These are phyloP conservation scores for Gentiana straminea DNA, from an alignment of 257 asterid species.

Conservation along the genomic window DNA sequence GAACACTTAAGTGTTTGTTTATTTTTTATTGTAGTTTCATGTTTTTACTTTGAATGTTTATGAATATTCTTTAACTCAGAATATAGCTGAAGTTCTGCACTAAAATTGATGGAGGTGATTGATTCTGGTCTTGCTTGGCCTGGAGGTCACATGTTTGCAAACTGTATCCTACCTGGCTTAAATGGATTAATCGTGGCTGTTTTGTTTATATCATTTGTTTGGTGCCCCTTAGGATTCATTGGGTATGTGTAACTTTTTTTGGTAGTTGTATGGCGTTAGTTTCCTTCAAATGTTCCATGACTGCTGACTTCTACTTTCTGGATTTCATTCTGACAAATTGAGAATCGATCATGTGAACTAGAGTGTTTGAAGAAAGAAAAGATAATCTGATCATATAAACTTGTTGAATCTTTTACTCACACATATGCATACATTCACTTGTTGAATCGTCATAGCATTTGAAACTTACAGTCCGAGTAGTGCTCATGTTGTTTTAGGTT, in stretches of 20 bases:
- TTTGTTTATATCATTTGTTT: neutral
- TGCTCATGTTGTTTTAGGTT: no score
- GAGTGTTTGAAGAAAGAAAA: neutral
- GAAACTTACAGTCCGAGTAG: no score
- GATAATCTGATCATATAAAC: neutral
- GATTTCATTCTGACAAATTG: neutral
- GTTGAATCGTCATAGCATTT: no score
- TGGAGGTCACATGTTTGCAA: conserved; percentile 17
- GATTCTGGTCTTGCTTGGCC: conserved; percentile 26
- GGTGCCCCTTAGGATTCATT: neutral
- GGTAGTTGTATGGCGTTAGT: neutral
- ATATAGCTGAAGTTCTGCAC: conserved; percentile 23
- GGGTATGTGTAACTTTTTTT: neutral
- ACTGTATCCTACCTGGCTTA: conserved; percentile 24
- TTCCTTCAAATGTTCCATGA: neutral
- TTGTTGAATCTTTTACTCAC: no score
- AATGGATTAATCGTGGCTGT: neutral
- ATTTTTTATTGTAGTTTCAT: neutral
- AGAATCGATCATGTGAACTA: neutral
- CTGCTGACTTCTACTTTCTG: neutral
- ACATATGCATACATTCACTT: no score
- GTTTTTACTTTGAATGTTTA: conserved; percentile 3
- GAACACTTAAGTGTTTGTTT: neutral
- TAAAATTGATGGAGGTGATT: conserved; percentile 26
- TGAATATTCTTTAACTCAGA: conserved; percentile 28